A percentile compares a stretch with the other conserved stretches of the same genome.
Conservation (phyloP, 768 basidiomycete genomes). For the Lentinula aciculospora region DNA sequence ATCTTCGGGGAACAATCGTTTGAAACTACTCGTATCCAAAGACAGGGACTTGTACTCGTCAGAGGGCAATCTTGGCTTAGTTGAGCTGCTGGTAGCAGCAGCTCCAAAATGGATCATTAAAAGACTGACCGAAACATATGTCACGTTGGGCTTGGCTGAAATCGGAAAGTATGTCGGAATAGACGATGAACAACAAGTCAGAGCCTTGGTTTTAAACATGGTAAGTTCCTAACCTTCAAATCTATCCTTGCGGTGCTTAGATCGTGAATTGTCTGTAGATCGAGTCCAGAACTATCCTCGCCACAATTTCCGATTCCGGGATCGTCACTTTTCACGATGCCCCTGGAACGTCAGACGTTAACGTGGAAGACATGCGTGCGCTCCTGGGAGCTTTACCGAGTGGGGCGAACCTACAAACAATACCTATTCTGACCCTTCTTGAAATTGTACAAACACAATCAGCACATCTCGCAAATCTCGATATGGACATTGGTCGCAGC, state of each 20-base stretch:
- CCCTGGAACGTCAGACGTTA: constrained; percentile 41
- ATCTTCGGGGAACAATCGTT: constrained; percentile 29
- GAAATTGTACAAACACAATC: constrained; percentile 47
- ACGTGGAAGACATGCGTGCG: constrained; percentile 1
- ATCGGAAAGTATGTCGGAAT: constrained; percentile 48
- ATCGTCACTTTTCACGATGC: constrained; percentile 74
- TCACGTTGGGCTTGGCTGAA: constrained; percentile 69
- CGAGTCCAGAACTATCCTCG: constrained; percentile 63
- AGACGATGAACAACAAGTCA: constrained; percentile 17
- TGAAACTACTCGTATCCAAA: neutral
- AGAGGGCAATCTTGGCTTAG: constrained; percentile 72
- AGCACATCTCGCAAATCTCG: constrained; percentile 39
- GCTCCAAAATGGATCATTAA: constrained; percentile 76
- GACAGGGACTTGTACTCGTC: constrained; percentile 17
- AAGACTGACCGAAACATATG: constrained; percentile 77
- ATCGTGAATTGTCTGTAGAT: constrained; percentile 38
- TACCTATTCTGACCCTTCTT: neutral
- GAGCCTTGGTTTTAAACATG: constrained; percentile 62
- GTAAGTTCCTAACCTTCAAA: constrained; percentile 30
- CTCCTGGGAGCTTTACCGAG: neutral
- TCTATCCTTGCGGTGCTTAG: neutral
- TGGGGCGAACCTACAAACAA: constrained; percentile 8
- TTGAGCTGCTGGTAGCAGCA: constrained; percentile 58
- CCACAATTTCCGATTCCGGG: constrained; percentile 58
- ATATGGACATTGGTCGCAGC: constrained; percentile 54